Evolutionary conservation across 495 filamentous ascomycete genomes (phyloP), one percentile per base, ranked within the genome.

Genomic region (Trypethelium eluteriae): DNA sequence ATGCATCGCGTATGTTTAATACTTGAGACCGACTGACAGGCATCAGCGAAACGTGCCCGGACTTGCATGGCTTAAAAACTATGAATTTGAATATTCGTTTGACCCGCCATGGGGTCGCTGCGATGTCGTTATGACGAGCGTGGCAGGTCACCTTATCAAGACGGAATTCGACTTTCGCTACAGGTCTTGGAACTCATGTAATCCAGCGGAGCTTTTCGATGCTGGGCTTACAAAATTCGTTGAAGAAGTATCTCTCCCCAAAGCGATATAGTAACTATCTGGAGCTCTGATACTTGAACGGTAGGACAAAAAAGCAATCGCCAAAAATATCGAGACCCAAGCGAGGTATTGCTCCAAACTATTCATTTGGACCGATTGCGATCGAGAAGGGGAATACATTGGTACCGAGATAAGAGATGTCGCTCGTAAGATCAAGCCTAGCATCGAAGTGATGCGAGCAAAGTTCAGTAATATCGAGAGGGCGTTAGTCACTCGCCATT

Each of bases 341-440:
- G 94, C 95, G 12, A 83, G 83, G 56, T 81, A 83, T 70, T 79
- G 84, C 64, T 82, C 81, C 70, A 85, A 85, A 25, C 81, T 98
- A 14, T 94, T 92, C 75, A 96, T 98, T 71, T 98, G 94, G 94
- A 98, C 94, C 0, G 94, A 98, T 81, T 98, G 94, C 78, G 94
- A 98, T 81, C 86, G 93, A 62, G 94, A 98, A 81, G 94, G 94
- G 16, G 94, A 98, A 76, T 88, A 97, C 71, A 98, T 98, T 68
- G 94, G 94, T 1, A 79, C 88, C n/a, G 95, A 98, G 73, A 92
- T 98, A 63, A 86, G 91, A 46, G 84, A 89, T 66, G 86, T 92
- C 44, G 94, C 95, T 18, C 80, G 79, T 64, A 83, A 84, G 72
- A 87, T 85, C 34, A 98, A 97, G 72, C 71, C 80, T 25, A 79